These are phyloP conservation scores for Thinopyrum elongatum DNA, from an alignment of 176 grass and related monocot genomes.

Conservation along the genomic window DNA sequence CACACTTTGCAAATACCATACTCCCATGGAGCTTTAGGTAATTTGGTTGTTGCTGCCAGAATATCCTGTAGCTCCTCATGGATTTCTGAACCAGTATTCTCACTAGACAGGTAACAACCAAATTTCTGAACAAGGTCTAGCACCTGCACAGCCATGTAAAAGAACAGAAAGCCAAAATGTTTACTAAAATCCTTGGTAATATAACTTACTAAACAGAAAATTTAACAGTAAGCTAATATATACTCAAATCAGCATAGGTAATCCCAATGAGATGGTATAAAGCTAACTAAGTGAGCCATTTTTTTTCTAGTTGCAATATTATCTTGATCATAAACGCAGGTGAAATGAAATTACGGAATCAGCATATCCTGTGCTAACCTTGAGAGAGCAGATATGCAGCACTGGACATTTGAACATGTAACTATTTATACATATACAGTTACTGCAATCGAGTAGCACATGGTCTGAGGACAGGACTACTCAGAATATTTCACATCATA, in stretches of 20 bases:
- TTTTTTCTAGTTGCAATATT: neutral
- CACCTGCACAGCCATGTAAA: conserved; percentile 56
- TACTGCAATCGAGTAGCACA: neutral
- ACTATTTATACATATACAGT: neutral
- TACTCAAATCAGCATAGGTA: conserved; percentile 1
- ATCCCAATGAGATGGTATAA: neutral
- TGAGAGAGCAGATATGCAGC: neutral
- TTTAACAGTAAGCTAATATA: neutral
- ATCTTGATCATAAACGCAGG: neutral
- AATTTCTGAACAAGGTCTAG: conserved; percentile 68
- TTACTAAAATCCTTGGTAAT: neutral
- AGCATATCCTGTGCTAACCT: neutral
- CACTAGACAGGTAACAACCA: conserved; percentile 31
- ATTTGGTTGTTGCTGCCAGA: conserved; percentile 47
- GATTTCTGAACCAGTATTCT: conserved; percentile 42
- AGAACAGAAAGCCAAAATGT: conserved; percentile 20
- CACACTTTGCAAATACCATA: conserved; percentile 96
- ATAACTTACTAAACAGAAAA: conserved; percentile 7
- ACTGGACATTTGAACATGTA: neutral
- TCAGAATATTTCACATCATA: neutral
- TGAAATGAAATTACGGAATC: conserved; percentile 6
- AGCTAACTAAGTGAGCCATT: neutral
- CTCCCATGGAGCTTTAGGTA: conserved; percentile 96
- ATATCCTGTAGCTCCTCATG: conserved; percentile 57
- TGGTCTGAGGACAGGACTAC: neutral